These are phyloP conservation scores for Hericium erinaceus DNA, from an alignment of 768 basidiomycete species.

Conservation along the genomic window DNA sequence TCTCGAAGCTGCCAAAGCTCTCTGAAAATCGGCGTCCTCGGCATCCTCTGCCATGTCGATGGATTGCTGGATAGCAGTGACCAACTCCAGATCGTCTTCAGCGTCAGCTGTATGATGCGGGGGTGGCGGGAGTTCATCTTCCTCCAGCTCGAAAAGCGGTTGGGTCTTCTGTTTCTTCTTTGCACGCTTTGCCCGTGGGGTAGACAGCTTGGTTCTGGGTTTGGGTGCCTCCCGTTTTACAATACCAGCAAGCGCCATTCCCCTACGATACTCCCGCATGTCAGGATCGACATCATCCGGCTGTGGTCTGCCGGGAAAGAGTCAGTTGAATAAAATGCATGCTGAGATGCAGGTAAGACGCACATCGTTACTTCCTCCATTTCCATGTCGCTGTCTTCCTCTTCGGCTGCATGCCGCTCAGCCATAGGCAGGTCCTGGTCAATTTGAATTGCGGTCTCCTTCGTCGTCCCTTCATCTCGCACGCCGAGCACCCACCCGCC, in stretches of 20 bases:
- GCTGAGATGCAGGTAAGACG: not conserved
- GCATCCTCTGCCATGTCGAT: slow-evolving; percentile 31
- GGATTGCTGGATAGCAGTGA: slow-evolving; percentile 55
- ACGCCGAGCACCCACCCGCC: slow-evolving; percentile 96
- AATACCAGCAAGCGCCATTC: slow-evolving; percentile 54
- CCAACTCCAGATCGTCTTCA: slow-evolving; percentile 48
- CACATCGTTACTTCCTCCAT: slow-evolving; percentile 81
- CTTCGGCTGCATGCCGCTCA: slow-evolving; percentile 16
- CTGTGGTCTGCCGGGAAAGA: slow-evolving; percentile 12
- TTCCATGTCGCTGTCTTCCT: slow-evolving; percentile 36
- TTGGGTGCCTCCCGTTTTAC: slow-evolving; percentile 37
- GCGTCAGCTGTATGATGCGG: slow-evolving; percentile 22
- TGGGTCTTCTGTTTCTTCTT: slow-evolving; percentile 27
- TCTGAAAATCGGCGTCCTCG: slow-evolving; percentile 8
- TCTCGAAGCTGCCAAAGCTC: slow-evolving; percentile 23
- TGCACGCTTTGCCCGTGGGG: slow-evolving; percentile 23
- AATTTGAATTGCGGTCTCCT: slow-evolving; percentile 77
- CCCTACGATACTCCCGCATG: slow-evolving; percentile 50
- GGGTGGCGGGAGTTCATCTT: slow-evolving; percentile 31
- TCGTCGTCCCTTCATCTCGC: slow-evolving; percentile 68
- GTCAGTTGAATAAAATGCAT: not conserved
- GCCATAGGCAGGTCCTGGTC: slow-evolving; percentile 44
- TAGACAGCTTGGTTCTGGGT: slow-evolving; percentile 16
- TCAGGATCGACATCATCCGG: slow-evolving; percentile 43
- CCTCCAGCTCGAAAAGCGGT: slow-evolving; percentile 47